These are phyloP conservation scores for Toxicodendron radicans DNA, from an alignment of 345 rosid species.

Conservation along the genomic window DNA sequence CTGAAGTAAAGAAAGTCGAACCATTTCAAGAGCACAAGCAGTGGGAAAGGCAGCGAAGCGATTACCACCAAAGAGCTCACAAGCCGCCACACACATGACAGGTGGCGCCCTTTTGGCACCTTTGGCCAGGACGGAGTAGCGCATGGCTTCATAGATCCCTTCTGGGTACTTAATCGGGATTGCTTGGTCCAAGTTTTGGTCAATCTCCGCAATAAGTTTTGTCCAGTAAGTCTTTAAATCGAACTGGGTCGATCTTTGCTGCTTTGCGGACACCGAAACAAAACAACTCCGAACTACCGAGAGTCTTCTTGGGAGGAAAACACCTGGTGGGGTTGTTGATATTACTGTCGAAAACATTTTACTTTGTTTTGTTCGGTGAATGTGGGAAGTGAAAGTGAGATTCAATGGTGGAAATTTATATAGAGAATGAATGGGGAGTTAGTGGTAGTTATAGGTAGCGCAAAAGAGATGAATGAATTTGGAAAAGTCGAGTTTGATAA, in stretches of 20 bases:
- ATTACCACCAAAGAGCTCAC: slow-evolving; percentile 79
- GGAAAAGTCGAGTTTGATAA: not conserved
- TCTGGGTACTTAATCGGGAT: slow-evolving; percentile 66
- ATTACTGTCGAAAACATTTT: slow-evolving; percentile 41
- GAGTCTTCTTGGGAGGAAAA: slow-evolving; percentile 28
- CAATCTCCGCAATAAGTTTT: slow-evolving; percentile 59
- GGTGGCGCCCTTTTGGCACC: slow-evolving; percentile 95
- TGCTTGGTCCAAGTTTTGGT: slow-evolving; percentile 73
- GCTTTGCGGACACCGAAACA: slow-evolving; percentile 21
- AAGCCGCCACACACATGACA: slow-evolving; percentile 90
- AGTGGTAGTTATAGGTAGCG: too few relatives aligned
- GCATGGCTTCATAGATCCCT: slow-evolving; percentile 87
- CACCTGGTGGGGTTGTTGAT: slow-evolving; percentile 29
- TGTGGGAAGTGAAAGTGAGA: too few relatives aligned
- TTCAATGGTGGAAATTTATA: too few relatives aligned
- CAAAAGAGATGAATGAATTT: not conserved
- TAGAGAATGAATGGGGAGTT: too few relatives aligned
- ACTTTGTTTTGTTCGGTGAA: not conserved
- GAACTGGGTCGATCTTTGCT: slow-evolving; percentile 44
- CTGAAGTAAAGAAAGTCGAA: slow-evolving; percentile 10
- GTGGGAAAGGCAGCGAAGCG: slow-evolving; percentile 93
- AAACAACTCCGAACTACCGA: slow-evolving; percentile 43
- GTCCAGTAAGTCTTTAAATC: slow-evolving; percentile 85
- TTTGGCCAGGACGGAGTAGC: slow-evolving; percentile 79
- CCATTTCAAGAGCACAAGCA: slow-evolving; percentile 98